Evolutionary conservation across 1,139 yeast species (phyloP), one percentile per base, ranked within the genome.

Genomic region (Keqinozyma sinolaborantium): DNA sequence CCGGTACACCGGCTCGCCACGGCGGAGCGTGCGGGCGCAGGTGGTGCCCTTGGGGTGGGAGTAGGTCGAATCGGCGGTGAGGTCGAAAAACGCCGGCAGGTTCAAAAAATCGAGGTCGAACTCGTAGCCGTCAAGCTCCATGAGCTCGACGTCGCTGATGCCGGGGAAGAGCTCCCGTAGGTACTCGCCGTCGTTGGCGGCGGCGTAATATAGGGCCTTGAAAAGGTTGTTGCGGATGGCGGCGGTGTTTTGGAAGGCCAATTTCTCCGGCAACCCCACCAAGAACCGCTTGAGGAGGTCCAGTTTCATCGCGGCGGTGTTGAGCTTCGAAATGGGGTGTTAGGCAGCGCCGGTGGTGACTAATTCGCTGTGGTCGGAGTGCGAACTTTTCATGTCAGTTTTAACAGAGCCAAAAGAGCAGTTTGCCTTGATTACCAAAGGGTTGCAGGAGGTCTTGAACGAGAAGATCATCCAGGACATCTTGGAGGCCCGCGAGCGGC

Each of bases 381-480:
- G 32, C 26, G 32, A 34, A 35, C 21, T 35, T 33, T 35, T 27
- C 23, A 54, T 57, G 62, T 45, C 56, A 20, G 40, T 41, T 8
- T 39, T 50, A 23, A 51, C 53, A 14, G 55, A 53, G 34, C 79
- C 94, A 23, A 66, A 70, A 32, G 84, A 83, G 48, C 83, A 86
- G 55, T 85, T 69, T 68, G 75, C 77, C 30, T 73, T 87, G 46
- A 88, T 94, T 53, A 83, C 95, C 31, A 81, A 81, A 56, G 81
- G 83, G 53, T 76, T 94, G 40, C 97, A 92, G 60, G 99, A 94
- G 64, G 92, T 84, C 35, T 75, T 92, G 40, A 88, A 92, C 58
- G 83, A 78, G 25, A 92, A 85, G 58, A 87, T 88, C 61, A 87
- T 94, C 62, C 83, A 84, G 56, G 75, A 87, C 51, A 78, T 88